Conservation (phyloP, 352 stramenopile genomes). For the Pythium phragmiticola region DNA sequence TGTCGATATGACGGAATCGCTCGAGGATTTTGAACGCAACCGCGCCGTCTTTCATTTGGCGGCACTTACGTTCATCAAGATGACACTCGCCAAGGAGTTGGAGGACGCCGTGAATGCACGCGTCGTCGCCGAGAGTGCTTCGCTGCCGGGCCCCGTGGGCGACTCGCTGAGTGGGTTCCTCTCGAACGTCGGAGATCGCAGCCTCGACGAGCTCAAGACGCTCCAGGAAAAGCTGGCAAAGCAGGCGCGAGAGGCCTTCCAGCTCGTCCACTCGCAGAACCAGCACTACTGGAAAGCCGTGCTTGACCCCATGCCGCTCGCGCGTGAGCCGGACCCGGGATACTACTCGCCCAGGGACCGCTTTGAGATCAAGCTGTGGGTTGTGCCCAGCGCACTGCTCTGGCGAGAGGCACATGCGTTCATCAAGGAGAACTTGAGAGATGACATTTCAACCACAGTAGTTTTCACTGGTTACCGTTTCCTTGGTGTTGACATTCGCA, state of each 20-base stretch:
- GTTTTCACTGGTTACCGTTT: too few relatives aligned
- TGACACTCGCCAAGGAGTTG: neutral
- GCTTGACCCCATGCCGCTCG: constrained; percentile 11
- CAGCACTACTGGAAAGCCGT: constrained; percentile 13
- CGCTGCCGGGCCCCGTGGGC: neutral
- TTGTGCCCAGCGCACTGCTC: constrained; percentile 12
- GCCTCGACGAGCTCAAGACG: constrained; percentile 3
- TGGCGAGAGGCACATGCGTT: constrained; percentile 6
- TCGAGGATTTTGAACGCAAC: neutral
- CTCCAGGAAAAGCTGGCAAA: neutral
- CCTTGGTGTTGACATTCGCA: neutral
- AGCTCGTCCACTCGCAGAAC: constrained; percentile 8
- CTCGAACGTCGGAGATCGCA: neutral
- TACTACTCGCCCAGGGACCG: constrained; percentile 10
- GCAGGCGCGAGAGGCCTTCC: constrained; percentile 5
- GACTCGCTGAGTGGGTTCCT: constrained; percentile 7
- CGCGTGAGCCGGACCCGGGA: neutral
- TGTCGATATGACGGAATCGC: constrained; percentile 15
- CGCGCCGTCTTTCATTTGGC: constrained; percentile 4
- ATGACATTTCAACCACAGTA: too few relatives aligned
- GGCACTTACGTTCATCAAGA: constrained; percentile 1
- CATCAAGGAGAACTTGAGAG: constrained; percentile 8
- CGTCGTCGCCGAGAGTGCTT: neutral
- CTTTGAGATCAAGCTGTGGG: constrained; percentile 21
- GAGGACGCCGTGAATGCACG: neutral